Conservation (phyloP, 108 stramenopile genomes). For the Conticribra guillardii region DNA sequence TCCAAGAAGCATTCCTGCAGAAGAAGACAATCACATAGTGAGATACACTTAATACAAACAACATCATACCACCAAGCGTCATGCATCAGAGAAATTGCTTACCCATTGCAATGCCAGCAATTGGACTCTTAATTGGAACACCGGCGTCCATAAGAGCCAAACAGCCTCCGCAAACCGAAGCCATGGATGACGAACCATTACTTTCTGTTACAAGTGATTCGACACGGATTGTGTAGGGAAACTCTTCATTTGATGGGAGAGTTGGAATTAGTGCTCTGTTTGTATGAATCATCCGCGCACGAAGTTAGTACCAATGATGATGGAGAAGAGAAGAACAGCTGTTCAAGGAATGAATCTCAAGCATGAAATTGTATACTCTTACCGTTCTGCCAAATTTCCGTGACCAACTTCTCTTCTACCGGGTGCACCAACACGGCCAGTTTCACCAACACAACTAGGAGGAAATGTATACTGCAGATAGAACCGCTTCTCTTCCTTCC, state of each 20-base stretch:
- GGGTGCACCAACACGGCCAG: slow-evolving; percentile 87
- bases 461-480: slow-evolving; percentile 96
- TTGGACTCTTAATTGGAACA: slow-evolving; percentile 77
- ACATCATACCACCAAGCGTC: background rate
- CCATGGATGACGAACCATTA: slow-evolving; percentile 86
- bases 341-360: too few relatives aligned
- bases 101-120: slow-evolving; percentile 91
- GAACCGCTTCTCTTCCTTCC: slow-evolving; percentile 82
- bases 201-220: slow-evolving; percentile 88
- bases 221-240: slow-evolving; percentile 84
- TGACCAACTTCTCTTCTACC: slow-evolving; percentile 91
- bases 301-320: too few relatives aligned
- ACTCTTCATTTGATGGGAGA: slow-evolving; percentile 70
- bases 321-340: too few relatives aligned
- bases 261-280: slow-evolving; percentile 67
- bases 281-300: too few relatives aligned
- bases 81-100: slow-evolving; percentile 4
- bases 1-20: slow-evolving; percentile 61
- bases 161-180: slow-evolving; percentile 91
- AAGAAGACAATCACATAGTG: background rate
- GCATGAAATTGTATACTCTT: slow-evolving; percentile 17
- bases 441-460: slow-evolving; percentile 94
- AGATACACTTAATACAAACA: background rate
- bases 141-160: slow-evolving; percentile 96
- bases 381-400: slow-evolving; percentile 86